Base-by-base conservation (phyloP, 2,329 filamentous ascomycete genomes). In the Shiraia bambusicola region DNA sequence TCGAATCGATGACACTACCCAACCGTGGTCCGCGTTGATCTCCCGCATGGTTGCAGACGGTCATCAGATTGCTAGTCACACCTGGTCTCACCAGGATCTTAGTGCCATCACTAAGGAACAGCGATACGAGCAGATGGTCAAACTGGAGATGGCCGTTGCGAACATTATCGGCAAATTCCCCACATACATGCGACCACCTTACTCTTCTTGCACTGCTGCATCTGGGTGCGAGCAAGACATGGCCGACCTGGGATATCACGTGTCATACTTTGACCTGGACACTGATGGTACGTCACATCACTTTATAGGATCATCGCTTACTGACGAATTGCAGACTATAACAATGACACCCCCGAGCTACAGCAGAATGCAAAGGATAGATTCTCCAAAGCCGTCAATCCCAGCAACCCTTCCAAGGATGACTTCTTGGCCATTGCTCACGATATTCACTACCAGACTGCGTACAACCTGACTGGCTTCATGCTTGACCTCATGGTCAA, bases 1-100 rank as follows among this genome's bases (percentile, higher is more conserved):
- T 28, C 63, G 71, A 45, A 81, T 82, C 50, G 79, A 52, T 34
- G 43, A 81, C 48, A 69, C 78, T 45, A 43, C 42, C 8, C 42
- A 26, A 12, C 59, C 69, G 2, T 79, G 79, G 63, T 61, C 69
- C 2, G 67, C 69, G 4, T 73, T 79, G 11, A 77, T 83, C 34
- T 72, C 73, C 56, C 74, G 76, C 34, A 81, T 80, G 74, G 45
- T 72, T 35, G 50, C 58, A 13, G 74, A 78, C 2, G 78, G 78
- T 11, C 82, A 84, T 59, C 81, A 84, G 60, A 69, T 84, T 45
- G 81, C 76, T 45, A 77, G 73, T 14, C 81, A 80, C 59, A 79
- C 76, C 2, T 80, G 76, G 76, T 74, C 73, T 7, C 77, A 80
- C 53, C 71, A 76, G 33, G 72, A 76, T 50, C 64, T 78, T 10